Conservation (phyloP, 1,284 basidiomycete species). For the Peniophora sp. region DNA sequence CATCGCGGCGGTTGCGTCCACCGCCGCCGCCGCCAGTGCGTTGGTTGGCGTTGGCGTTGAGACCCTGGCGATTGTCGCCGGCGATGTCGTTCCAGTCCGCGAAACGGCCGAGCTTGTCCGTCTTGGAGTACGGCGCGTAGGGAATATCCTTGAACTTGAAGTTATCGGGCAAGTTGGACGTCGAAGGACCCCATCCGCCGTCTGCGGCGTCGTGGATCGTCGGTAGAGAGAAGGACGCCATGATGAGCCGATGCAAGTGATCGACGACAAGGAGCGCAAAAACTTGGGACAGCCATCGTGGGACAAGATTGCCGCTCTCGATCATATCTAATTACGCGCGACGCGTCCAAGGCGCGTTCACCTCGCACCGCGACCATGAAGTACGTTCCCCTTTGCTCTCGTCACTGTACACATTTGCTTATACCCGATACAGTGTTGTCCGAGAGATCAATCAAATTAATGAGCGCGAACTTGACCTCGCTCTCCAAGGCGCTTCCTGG, state of each 20-base stretch:
- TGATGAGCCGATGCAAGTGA: too few relatives aligned
- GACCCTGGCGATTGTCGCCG: constrained; percentile 53
- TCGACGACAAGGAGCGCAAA: constrained; percentile 1
- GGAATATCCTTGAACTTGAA: constrained; percentile 90
- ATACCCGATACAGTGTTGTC: constrained; percentile 57
- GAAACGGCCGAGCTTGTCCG: constrained; percentile 95
- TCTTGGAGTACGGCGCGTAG: constrained; percentile 96
- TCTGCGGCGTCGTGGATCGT: constrained; percentile 76
- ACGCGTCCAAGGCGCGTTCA: too few relatives aligned
- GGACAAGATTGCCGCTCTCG: constrained; percentile 4
- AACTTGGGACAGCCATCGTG: constrained; percentile 7
- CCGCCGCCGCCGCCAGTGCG: constrained; percentile 38
- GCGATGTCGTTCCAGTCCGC: constrained; percentile 93
- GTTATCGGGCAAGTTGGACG: constrained; percentile 64
- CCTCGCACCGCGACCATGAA: constrained; percentile 42
- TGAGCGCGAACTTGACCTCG: constrained; percentile 84
- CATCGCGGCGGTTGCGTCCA: constrained; percentile 59
- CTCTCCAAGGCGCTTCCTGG: constrained; percentile 77
- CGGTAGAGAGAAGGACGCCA: constrained; percentile 73
- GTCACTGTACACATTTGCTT: background rate
- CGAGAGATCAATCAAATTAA: constrained; percentile 93
- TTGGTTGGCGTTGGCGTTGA: constrained; percentile 37
- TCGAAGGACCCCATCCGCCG: constrained; percentile 77
- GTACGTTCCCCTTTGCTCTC: constrained; percentile 31
- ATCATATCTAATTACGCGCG: background rate